Base-by-base conservation (phyloP, 176 grass and related monocot species). In the Oryza longistaminata region DNA sequence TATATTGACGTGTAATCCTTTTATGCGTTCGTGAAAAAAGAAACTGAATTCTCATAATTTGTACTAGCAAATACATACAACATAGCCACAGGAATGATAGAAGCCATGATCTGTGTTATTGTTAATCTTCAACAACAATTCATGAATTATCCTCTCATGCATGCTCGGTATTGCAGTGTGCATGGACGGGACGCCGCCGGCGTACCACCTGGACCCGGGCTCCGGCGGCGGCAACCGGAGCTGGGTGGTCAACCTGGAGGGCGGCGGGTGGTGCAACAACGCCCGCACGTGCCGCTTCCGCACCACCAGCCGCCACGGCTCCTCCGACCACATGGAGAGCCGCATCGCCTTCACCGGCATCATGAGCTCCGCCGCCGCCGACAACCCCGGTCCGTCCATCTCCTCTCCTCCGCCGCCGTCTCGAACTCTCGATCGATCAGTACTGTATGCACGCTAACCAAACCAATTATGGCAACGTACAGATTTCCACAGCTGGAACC, bases 401-500 rank as follows among this genome's bases (percentile, higher is more conserved):
- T 62, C 15, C 49, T 11, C 9, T 58, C 19, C 9, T 52, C 49
- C 49, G 13, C 49, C 14, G 49, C 3, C 1, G 7, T 29, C 29
- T 29, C 29, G 29, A 29, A 34, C 34, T 3, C 35, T 61, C 7
- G 29, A 31, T 61, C 55, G 0, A 40, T 40, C 39, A 10, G 42
- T 9, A n/a, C n/a, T n/a, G 9, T 43, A 53, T 31, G 29, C 29
- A 31, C 0, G 50, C 50, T 53, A 10, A 53, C 6, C 16, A 19
- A 19, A 7, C 6, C 50, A 53, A 17, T n/a, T n/a, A 17, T 7
- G 50, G 16, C 4, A 15, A 6, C 35, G 52, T 22, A 52, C 86
- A 98, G 96, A 98, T 69, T 98, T 98, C 85, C 92, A 93, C 88
- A 92, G 87, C 82, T 98, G 96, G 96, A 98, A 98, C 76, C 88